Percentiles rank a stretch among this genome's conserved stretches.
Conservation (phyloP, 2,329 filamentous ascomycete species). For the Pezicula carpinea region DNA sequence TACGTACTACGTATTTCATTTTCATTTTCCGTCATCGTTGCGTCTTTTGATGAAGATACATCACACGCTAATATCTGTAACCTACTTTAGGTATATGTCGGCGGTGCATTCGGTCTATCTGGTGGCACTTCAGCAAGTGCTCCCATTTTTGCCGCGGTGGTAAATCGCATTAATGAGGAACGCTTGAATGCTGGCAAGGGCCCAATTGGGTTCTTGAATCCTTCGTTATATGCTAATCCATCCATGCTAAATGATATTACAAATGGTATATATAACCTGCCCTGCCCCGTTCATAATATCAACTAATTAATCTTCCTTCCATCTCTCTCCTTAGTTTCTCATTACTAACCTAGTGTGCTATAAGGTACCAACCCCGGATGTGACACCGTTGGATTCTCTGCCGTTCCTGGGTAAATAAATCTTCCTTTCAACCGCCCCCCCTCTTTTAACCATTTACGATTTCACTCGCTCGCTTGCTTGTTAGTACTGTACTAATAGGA, state of each 20-base stretch:
- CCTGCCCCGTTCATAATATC: no score
- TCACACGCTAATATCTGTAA: background rate
- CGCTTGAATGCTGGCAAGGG: constrained; percentile 39
- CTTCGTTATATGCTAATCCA: constrained; percentile 42
- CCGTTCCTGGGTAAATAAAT: constrained; percentile 21
- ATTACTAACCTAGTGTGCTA: constrained; percentile 9
- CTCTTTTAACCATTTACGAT: no score
- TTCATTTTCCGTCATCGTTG: background rate
- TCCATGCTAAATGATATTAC: background rate
- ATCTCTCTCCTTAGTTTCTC: constrained; percentile 11
- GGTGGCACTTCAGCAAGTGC: constrained; percentile 47
- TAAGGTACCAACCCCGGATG: constrained; percentile 26
- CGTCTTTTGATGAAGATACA: no score
- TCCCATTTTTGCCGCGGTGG: constrained; percentile 42
- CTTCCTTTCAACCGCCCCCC: no score
- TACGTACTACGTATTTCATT: constrained; percentile 7
- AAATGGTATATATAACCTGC: constrained; percentile 12
- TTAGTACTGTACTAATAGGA: constrained; percentile 1
- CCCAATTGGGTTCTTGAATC: constrained; percentile 48
- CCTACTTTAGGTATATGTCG: constrained; percentile 10
- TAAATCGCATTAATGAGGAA: constrained; percentile 48
- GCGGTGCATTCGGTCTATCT: constrained; percentile 6
- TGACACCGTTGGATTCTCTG: constrained; percentile 25
- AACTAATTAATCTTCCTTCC: background rate
- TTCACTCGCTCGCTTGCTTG: no score